A percentile compares a stretch with the other conserved stretches of the same genome.
Conservation (phyloP, 805 yeast species). For the Candida alai region DNA sequence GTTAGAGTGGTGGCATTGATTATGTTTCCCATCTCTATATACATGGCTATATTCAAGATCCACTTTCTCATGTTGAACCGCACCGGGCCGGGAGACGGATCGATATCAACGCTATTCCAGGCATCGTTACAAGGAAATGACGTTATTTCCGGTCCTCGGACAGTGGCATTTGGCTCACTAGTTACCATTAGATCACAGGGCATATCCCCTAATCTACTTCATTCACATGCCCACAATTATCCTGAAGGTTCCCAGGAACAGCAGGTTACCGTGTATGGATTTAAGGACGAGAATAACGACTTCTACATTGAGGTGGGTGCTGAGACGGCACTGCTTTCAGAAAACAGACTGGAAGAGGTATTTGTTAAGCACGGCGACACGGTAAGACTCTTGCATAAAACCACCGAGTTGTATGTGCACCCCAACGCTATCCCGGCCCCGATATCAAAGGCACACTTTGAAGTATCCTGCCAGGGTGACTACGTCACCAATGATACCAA, state of each 20-base stretch:
- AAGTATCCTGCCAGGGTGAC: conserved; percentile 86
- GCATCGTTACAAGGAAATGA: conserved; percentile 72
- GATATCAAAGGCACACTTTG: conserved; percentile 60
- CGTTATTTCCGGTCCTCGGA: conserved; percentile 63
- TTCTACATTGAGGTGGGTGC: conserved; percentile 55
- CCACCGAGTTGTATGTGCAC: conserved; percentile 73
- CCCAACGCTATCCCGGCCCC: conserved; percentile 81
- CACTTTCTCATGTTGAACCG: conserved; percentile 74
- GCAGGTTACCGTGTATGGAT: conserved; percentile 90
- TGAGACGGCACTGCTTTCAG: conserved; percentile 2
- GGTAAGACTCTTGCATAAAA: conserved; percentile 68
- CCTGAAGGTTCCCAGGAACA: conserved; percentile 94
- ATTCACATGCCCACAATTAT: conserved; percentile 80
- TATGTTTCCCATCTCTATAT: conserved; percentile 65
- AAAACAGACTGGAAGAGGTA: conserved; percentile 3
- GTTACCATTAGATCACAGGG: conserved; percentile 70
- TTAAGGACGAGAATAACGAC: conserved; percentile 81
- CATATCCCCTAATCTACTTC: conserved; percentile 69
- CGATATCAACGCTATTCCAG: conserved; percentile 86
- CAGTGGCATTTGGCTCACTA: conserved; percentile 57
- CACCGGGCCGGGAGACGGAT: conserved; percentile 91
- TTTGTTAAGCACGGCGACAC: conserved; percentile 51
- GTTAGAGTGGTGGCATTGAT: conserved; percentile 65
- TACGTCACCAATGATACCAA: conserved; percentile 67
- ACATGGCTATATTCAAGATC: conserved; percentile 67